phyloP scores from a whole-genome alignment of 306 rosid species.

The Carpinus viminea region DNA sequence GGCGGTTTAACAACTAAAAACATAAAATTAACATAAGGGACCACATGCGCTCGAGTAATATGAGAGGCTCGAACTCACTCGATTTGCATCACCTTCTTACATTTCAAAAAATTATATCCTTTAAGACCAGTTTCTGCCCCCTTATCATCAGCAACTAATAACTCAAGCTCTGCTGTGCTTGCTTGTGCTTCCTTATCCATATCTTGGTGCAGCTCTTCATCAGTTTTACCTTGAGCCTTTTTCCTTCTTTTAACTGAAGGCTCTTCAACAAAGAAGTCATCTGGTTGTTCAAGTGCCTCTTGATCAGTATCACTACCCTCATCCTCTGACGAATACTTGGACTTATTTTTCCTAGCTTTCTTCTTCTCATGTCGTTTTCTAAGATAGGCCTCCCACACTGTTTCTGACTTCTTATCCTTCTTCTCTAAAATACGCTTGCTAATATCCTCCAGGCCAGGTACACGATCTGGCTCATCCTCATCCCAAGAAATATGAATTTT shows the following conservation, averaged over 20 bases:
- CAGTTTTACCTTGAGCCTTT: constrained; percentile 39
- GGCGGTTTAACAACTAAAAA: too few species aligned
- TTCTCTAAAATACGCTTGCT: constrained; percentile 79
- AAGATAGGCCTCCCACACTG: constrained; percentile 79
- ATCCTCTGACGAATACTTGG: constrained; percentile 63
- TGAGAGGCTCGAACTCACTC: too few species aligned
- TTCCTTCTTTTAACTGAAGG: constrained; percentile 50
- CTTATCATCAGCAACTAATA: constrained; percentile 84
- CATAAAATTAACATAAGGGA: too few species aligned
- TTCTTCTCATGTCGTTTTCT: constrained; percentile 69
- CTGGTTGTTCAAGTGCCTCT: constrained; percentile 55
- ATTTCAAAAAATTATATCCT: constrained; percentile 79
- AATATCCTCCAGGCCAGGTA: constrained; percentile 78
- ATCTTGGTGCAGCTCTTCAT: constrained; percentile 32
- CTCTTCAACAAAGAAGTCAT: constrained; percentile 81
- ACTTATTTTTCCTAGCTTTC: constrained; percentile 62
- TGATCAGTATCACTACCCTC: constrained; percentile 58
- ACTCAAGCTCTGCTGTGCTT: constrained; percentile 83
- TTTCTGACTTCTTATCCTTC: constrained; percentile 72
- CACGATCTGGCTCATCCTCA: constrained; percentile 85
- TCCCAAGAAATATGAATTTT: constrained; percentile 80
- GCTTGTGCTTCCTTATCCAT: constrained; percentile 49
- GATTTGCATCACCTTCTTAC: too few species aligned
- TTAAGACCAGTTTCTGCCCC: constrained; percentile 51
- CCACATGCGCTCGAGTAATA: too few species aligned